A percentile compares a stretch with the other conserved stretches of the same genome.
Evolutionary conservation across 768 basidiomycete genomes (phyloP).

Genomic region (Clitopilus passeckerianus): DNA sequence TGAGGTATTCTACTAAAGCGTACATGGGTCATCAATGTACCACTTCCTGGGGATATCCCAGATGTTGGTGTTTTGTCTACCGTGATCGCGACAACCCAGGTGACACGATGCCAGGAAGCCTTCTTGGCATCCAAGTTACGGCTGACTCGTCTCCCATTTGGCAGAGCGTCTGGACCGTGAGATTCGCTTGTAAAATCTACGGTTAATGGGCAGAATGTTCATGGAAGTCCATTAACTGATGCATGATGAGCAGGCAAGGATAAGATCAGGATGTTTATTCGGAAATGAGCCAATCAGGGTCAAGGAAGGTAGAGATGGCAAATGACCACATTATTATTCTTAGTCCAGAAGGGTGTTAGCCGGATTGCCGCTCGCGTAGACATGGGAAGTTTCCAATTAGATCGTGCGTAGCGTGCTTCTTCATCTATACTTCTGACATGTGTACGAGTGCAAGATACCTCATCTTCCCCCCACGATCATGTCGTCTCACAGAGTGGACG

Average conservation of each 20-base stretch:
- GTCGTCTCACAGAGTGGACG: constrained; percentile 5
- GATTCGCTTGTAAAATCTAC: not conserved
- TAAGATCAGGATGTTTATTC: not conserved
- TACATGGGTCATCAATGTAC: not conserved
- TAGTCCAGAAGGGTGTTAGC: constrained; percentile 10
- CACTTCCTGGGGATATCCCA: not conserved
- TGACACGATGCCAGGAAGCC: not conserved
- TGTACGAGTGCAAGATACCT: constrained; percentile 7
- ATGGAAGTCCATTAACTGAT: no score
- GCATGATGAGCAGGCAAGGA: not conserved
- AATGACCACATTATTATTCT: not conserved
- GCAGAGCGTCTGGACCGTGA: not conserved
- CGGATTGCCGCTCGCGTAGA: constrained; percentile 10
- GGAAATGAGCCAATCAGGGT: not conserved
- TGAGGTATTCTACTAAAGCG: not conserved
- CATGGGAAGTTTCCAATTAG: constrained; percentile 15
- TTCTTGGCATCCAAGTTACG: constrained; percentile 1
- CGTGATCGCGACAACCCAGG: not conserved
- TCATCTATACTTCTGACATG: constrained; percentile 17
- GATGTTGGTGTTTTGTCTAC: not conserved
- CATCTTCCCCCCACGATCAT: constrained; percentile 13
- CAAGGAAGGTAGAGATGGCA: not conserved
- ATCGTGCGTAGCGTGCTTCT: constrained; percentile 7
- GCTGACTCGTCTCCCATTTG: not conserved
- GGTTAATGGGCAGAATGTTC: not conserved